A percentile compares a stretch with the other conserved stretches of the same genome.
Conservation (phyloP, 2,329 filamentous ascomycete genomes). For the Penicillium sp. region DNA sequence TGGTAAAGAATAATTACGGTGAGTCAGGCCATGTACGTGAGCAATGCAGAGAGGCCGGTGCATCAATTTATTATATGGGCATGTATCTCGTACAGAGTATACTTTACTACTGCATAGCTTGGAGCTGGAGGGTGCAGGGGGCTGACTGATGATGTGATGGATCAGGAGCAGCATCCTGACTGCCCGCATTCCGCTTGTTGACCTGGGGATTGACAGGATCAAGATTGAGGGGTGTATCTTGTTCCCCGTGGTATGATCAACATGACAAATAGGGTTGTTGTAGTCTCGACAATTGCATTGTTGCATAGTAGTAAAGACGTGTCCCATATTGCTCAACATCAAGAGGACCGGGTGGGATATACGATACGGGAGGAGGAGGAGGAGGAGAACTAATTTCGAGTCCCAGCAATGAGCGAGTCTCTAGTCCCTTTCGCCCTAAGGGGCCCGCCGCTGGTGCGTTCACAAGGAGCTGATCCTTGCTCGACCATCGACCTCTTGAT, state of each 20-base stretch:
- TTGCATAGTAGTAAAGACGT: background rate
- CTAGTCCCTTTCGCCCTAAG: slow-evolving; percentile 16
- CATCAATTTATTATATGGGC: background rate
- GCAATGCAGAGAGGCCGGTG: background rate
- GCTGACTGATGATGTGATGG: slow-evolving; percentile 18
- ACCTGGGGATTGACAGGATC: slow-evolving; percentile 12
- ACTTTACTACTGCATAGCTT: background rate
- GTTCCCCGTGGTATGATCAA: slow-evolving; percentile 6
- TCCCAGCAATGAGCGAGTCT: slow-evolving; percentile 10
- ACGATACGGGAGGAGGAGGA: background rate
- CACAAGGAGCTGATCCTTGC: slow-evolving; percentile 20
- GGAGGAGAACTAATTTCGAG: slow-evolving; percentile 9
- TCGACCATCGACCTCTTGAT: slow-evolving; percentile 26
- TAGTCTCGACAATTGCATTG: background rate
- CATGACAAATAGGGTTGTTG: background rate
- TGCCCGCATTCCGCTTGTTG: slow-evolving; percentile 19
- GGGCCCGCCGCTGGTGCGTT: slow-evolving; percentile 13
- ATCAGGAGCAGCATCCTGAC: slow-evolving; percentile 10
- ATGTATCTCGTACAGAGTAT: background rate
- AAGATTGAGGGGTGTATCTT: background rate
- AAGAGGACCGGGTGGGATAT: slow-evolving; percentile 6
- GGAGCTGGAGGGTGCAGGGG: background rate
- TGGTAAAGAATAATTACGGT: slow-evolving; percentile 2
- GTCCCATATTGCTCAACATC: slow-evolving; percentile 2
- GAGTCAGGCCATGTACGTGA: background rate